Conservation (phyloP, 192 early-diverging fungal species). For the Linnemannia elongata region DNA sequence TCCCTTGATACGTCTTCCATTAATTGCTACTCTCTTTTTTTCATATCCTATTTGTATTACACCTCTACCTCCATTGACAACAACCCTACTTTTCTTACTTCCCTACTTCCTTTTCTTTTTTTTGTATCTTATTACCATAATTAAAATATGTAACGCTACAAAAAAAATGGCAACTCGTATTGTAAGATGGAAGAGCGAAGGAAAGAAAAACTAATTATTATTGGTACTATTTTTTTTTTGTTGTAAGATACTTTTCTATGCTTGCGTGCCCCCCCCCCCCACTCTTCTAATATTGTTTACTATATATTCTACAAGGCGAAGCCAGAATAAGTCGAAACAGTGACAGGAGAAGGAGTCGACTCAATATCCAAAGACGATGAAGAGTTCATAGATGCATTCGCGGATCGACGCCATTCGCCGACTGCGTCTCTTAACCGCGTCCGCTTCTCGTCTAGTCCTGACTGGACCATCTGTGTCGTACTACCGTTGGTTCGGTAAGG, state of each 20-base stretch:
- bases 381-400: constrained; percentile 9
- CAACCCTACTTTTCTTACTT: too few species aligned
- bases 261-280: too few species aligned
- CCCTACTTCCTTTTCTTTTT: too few species aligned
- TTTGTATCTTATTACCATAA: too few species aligned
- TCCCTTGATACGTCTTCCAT: too few species aligned
- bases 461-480: neutral
- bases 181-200: too few species aligned
- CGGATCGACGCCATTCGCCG: constrained; percentile 42
- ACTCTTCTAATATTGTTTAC: neutral
- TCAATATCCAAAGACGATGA: neutral
- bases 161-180: too few species aligned
- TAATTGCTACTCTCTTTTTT: too few species aligned
- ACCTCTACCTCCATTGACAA: too few species aligned
- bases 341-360: neutral
- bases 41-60: too few species aligned
- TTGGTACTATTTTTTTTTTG: neutral
- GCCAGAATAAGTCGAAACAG: neutral
- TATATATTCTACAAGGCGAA: neutral
- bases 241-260: neutral
- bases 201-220: neutral
- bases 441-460: constrained; percentile 44
- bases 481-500: neutral
- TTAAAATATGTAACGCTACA: too few species aligned
- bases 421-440: constrained; percentile 39